Evolutionary conservation across 805 yeast species (phyloP).

Genomic region (Yarrowia deformans): DNA sequence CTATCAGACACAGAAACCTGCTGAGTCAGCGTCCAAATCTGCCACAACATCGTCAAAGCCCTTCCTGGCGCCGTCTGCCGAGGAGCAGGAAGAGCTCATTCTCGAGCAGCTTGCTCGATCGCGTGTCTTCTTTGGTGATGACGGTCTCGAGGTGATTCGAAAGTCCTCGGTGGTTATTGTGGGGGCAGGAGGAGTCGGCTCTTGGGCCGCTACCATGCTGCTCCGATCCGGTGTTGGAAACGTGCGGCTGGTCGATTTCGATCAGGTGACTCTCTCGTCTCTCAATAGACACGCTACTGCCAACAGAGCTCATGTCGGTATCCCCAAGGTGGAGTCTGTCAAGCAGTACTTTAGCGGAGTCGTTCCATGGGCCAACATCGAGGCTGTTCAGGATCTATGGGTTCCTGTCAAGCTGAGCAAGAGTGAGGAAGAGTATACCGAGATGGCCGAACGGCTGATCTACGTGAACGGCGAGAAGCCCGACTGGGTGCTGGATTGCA

Average conservation of each 20-base stretch:
- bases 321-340: constrained; percentile 83
- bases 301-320: constrained; percentile 88
- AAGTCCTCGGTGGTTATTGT: constrained; percentile 75
- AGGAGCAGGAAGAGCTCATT: constrained; percentile 65
- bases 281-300: constrained; percentile 96
- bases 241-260: constrained; percentile 87
- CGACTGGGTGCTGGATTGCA: constrained; percentile 88
- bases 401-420: constrained; percentile 44
- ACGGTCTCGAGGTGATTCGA: constrained; percentile 78
- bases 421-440: constrained; percentile 63
- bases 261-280: constrained; percentile 92
- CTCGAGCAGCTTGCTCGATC: constrained; percentile 93
- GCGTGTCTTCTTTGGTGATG: constrained; percentile 87
- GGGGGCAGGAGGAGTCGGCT: constrained; percentile 99
- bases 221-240: constrained; percentile 88
- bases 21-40: constrained; percentile 1
- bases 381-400: constrained; percentile 81
- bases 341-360: constrained; percentile 69
- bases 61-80: constrained; percentile 1
- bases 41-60: background rate
- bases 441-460: constrained; percentile 62
- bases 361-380: constrained; percentile 94
- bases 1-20: background rate
- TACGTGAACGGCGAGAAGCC: constrained; percentile 57
- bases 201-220: constrained; percentile 92